Base-by-base conservation (phyloP, 169 alveolate genomes). In the Plasmodium billcollinsi region DNA sequence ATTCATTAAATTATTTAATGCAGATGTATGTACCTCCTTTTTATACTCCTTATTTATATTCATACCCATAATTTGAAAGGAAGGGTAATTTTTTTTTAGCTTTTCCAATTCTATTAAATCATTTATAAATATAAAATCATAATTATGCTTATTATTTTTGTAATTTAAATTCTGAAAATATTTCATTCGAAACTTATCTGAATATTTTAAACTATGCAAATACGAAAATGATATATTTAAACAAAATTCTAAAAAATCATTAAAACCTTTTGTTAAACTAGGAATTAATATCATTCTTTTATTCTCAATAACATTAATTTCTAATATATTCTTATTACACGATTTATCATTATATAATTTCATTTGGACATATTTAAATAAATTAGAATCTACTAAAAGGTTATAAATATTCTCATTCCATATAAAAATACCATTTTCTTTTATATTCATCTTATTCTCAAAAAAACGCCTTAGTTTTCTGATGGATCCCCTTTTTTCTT, bases 401-500 rank as follows among this genome's bases (percentile, higher is more conserved):
- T 86, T 61, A 56, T 71, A 86, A 29, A 73, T 86, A n/a, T 61
- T 52, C 73, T 86, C 88, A 73, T 86, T 59, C 92, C 92, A 86
- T 12, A 24, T 33, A 67, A 86, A 86, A 20, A 86, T 86, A 39
- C 54, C 18, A 3, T 56, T 61, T 63, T 86, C 92, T 74, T 86
- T 86, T 45, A 86, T 58, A 43, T 86, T 86, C 92, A 86, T 86
- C 61, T 86, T 86, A 20, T 72, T 71, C 50, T 86, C 88, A 66
- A 86, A 62, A 24, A 86, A 71, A 49, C 43, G 20, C 39, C 66
- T 72, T 18, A 86, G 15, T 59, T 71, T 71, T 39, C 26, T 49
- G 1, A 15, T 15, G 3, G 62, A n/a, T 6, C n/a, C 39, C 6
- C 43, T 49, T 14, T 20, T 70, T 73, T 18, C 33, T 21, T 62